These are phyloP conservation scores for Pecoramyces ruminantium DNA, from an alignment of 192 early-diverging fungal species.

Conservation along the genomic window DNA sequence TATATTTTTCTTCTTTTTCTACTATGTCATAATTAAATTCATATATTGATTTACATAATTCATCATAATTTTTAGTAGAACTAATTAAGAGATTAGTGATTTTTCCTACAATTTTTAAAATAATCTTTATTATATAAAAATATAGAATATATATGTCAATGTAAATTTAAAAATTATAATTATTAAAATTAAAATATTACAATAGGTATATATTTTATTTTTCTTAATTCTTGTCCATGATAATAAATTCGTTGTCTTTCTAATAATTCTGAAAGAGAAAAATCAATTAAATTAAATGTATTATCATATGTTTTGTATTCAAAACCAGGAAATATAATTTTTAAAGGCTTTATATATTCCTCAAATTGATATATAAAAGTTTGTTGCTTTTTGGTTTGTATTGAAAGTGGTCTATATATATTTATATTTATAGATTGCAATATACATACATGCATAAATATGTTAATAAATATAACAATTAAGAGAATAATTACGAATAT, in stretches of 20 bases:
- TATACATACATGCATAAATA: no score
- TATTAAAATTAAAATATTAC: neutral
- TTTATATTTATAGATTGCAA: no score
- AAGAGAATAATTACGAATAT: no score
- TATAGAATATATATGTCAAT: no score
- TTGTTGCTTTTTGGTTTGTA: neutral
- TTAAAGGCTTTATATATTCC: neutral
- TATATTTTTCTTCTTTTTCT: neutral
- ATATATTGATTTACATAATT: neutral
- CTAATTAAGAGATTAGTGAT: neutral
- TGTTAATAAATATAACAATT: no score
- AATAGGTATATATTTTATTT: neutral
- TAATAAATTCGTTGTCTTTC: neutral
- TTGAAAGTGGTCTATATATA: neutral
- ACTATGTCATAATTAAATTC: neutral
- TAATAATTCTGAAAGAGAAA: neutral
- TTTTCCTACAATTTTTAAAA: neutral
- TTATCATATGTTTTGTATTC: neutral
- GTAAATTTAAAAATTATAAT: no score
- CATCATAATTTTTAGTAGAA: neutral
- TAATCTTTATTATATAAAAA: neutral
- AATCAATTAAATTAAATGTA: neutral
- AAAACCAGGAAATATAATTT: neutral
- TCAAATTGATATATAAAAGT: neutral
- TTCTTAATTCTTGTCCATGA: neutral